Evolutionary conservation across 768 basidiomycete species (phyloP).

Genomic region (Panellus pusillus): DNA sequence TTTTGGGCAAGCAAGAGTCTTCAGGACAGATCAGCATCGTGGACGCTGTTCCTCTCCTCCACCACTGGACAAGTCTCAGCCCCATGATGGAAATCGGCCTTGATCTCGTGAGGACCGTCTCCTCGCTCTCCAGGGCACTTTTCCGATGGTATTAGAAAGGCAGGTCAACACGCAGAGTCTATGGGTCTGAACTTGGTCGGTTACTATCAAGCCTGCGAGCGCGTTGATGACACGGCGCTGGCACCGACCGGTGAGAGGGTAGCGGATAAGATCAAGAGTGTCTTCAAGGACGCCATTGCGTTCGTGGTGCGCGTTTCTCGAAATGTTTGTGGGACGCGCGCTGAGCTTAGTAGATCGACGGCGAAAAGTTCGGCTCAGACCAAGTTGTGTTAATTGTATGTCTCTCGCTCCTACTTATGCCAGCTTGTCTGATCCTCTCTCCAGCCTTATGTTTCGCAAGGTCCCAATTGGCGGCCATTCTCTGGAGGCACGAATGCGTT

Average conservation of each 20-base stretch:
- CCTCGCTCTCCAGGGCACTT: background rate
- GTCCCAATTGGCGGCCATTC: slow-evolving; percentile 51
- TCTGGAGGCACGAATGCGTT: slow-evolving; percentile 42
- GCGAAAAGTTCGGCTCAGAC: slow-evolving; percentile 51
- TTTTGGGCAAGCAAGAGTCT: slow-evolving; percentile 54
- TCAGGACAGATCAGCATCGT: slow-evolving; percentile 45
- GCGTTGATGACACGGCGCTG: slow-evolving; percentile 58
- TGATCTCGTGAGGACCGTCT: slow-evolving; percentile 54
- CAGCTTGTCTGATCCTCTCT: background rate
- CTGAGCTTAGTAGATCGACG: slow-evolving; percentile 51
- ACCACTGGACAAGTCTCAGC: slow-evolving; percentile 82
- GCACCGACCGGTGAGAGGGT: slow-evolving; percentile 68
- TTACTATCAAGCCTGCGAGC: slow-evolving; percentile 74
- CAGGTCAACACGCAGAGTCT: slow-evolving; percentile 57
- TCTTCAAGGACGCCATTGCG: slow-evolving; percentile 62
- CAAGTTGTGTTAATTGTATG: slow-evolving; percentile 61
- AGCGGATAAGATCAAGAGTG: slow-evolving; percentile 50
- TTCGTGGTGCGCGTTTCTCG: slow-evolving; percentile 55
- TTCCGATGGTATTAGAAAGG: slow-evolving; percentile 38
- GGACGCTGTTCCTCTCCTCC: slow-evolving; percentile 76
- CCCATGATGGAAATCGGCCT: slow-evolving; percentile 88
- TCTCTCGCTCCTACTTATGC: slow-evolving; percentile 13
- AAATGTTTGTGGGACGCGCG: background rate
- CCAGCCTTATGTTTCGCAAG: slow-evolving; percentile 53
- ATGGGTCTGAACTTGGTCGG: slow-evolving; percentile 58